A percentile compares a stretch with the other conserved stretches of the same genome.
Evolutionary conservation across 2,329 filamentous ascomycete species (phyloP).

Genomic region (Hypoxylon sp.): DNA sequence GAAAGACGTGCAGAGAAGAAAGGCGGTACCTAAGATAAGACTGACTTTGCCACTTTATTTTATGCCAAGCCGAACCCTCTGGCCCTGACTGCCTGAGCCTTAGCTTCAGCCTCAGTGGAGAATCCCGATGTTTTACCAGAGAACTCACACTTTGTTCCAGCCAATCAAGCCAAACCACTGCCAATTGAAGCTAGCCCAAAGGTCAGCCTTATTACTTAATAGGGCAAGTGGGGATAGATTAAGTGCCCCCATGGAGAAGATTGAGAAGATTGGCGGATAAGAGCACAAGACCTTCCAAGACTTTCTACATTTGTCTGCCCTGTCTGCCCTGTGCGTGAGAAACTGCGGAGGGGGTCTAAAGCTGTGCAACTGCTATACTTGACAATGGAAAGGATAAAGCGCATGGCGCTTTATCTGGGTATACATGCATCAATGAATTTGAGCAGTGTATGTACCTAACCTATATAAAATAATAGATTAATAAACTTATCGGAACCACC

Average conservation of each 20-base stretch:
- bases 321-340: not conserved
- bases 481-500: constrained; percentile 8
- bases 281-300: constrained; percentile 16
- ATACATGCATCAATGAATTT: not conserved
- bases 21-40: not conserved
- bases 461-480: too few species aligned
- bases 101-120: constrained; percentile 35
- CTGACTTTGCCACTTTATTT: constrained; percentile 1
- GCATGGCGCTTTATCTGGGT: too few species aligned
- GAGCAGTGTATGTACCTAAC: too few species aligned
- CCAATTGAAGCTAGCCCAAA: constrained; percentile 17
- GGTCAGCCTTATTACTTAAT: constrained; percentile 38
- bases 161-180: constrained; percentile 19
- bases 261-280: constrained; percentile 13
- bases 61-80: constrained; percentile 20
- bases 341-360: not conserved
- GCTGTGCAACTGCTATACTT: too few species aligned
- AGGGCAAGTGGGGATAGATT: constrained; percentile 30
- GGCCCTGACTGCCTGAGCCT: too few species aligned
- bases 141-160: not conserved
- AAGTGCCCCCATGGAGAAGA: constrained; percentile 21
- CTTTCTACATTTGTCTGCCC: constrained; percentile 12
- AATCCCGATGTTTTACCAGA: constrained; percentile 21
- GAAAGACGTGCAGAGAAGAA: not conserved
- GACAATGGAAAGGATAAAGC: not conserved